A percentile compares a stretch with the other conserved stretches of the same genome.
These are phyloP conservation scores for Pichia kudriavzevii DNA, from an alignment of 1,139 yeast species.

Conservation along the genomic window DNA sequence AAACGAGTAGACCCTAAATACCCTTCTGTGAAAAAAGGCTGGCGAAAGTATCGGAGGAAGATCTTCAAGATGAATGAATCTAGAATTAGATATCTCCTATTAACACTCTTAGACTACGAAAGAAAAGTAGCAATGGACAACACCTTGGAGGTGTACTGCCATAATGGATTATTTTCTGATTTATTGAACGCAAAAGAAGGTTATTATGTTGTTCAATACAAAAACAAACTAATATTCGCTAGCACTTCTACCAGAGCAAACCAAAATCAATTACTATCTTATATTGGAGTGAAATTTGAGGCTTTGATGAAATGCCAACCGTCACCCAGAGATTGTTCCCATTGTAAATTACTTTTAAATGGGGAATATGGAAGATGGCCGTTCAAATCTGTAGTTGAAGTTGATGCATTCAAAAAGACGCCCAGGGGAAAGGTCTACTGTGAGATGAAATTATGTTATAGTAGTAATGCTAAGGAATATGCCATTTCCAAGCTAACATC, in stretches of 20 bases:
- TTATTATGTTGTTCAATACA: conserved; percentile 14
- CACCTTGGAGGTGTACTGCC: conserved; percentile 15
- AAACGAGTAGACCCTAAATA: too few relatives aligned
- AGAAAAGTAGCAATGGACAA: too few relatives aligned
- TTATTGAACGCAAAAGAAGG: conserved; percentile 6
- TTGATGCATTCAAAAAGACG: conserved; percentile 12
- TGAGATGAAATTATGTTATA: conserved; percentile 17
- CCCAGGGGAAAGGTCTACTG: conserved; percentile 6
- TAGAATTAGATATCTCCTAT: too few relatives aligned
- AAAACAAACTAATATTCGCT: conserved; percentile 14
- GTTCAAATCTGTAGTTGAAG: conserved; percentile 14
- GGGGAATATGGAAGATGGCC: conserved; percentile 13
- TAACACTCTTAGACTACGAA: too few relatives aligned
- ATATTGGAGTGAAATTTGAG: conserved; percentile 18
- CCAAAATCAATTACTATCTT: conserved; percentile 10
- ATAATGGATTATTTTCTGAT: conserved; percentile 18
- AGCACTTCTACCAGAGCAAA: conserved; percentile 10
- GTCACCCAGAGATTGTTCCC: conserved; percentile 8
- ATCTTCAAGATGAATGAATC: too few relatives aligned
- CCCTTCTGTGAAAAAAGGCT: too few relatives aligned
- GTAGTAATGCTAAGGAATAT: too few relatives aligned
- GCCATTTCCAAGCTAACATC: not conserved
- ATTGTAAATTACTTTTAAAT: conserved; percentile 13
- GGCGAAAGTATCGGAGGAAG: too few relatives aligned
- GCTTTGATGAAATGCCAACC: conserved; percentile 6